phyloP scores from a whole-genome alignment of 2,329 filamentous ascomycete species.

The Arthrobotrys pseudoclavata region DNA sequence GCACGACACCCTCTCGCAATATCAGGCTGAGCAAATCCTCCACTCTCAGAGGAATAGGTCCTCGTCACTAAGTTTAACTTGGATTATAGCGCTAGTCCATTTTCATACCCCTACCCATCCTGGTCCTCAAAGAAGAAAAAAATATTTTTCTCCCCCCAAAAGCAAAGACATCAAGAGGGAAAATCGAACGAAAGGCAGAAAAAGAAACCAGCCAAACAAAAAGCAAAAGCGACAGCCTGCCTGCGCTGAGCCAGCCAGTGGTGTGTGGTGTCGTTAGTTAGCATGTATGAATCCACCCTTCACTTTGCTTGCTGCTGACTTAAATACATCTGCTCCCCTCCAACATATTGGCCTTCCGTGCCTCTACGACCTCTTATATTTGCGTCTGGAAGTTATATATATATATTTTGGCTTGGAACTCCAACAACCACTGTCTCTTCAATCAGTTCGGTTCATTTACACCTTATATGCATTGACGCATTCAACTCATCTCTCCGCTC shows the following conservation, averaged over 20 bases:
- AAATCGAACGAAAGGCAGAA: conserved; percentile 21
- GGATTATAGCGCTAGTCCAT: conserved; percentile 21
- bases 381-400: conserved; percentile 31
- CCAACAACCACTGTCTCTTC: conserved; percentile 30
- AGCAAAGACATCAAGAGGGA: conserved; percentile 21
- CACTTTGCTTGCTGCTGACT: conserved; percentile 18
- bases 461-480: conserved; percentile 42
- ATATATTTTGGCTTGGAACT: conserved; percentile 35
- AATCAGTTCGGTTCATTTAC: conserved; percentile 4
- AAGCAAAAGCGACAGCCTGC: conserved; percentile 17
- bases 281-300: conserved; percentile 16
- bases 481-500: conserved; percentile 14
- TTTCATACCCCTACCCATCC: conserved; percentile 10
- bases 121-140: not conserved
- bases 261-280: conserved; percentile 8
- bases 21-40: conserved; percentile 53
- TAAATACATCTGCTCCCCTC: conserved; percentile 58
- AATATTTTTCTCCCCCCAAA: conserved; percentile 3
- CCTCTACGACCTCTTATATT: conserved; percentile 37
- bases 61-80: conserved; percentile 59
- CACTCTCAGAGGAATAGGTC: conserved; percentile 38
- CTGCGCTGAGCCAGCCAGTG: not conserved
- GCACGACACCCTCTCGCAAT: conserved; percentile 59
- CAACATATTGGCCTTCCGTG: conserved; percentile 26
- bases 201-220: conserved; percentile 1